Percentiles rank a stretch among this genome's conserved stretches.
Evolutionary conservation across 441 rosid species (phyloP).

Genomic region (Corymbia citriodora): DNA sequence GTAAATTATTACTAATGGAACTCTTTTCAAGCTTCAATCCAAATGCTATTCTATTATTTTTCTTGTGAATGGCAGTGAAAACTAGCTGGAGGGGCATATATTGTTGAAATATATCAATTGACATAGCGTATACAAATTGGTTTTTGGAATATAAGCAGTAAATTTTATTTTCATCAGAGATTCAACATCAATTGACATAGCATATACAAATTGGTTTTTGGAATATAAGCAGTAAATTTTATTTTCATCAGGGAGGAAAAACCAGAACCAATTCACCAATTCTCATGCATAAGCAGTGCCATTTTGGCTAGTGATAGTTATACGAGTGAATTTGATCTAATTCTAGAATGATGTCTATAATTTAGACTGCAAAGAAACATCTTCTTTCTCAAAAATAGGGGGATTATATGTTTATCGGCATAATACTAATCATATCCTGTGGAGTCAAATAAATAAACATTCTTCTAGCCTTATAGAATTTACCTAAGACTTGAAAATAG

Average conservation of each 20-base stretch:
- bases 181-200: background rate
- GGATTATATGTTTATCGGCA: no score
- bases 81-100: background rate
- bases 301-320: background rate
- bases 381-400: no score
- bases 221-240: background rate
- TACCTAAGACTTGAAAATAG: accelerated
- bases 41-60: background rate
- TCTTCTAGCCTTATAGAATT: background rate
- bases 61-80: background rate
- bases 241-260: accelerated
- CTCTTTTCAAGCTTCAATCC: background rate
- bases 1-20: background rate
- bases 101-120: no score
- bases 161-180: no score
- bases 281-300: background rate
- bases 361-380: accelerated
- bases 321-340: background rate
- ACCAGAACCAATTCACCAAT: background rate
- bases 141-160: no score
- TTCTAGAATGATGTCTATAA: background rate
- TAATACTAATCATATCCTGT: no score
- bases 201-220: accelerated
- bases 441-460: accelerated
- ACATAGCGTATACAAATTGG: no score